Conservation (phyloP, 805 yeast species). For the Yarrowia phangngaensis region DNA sequence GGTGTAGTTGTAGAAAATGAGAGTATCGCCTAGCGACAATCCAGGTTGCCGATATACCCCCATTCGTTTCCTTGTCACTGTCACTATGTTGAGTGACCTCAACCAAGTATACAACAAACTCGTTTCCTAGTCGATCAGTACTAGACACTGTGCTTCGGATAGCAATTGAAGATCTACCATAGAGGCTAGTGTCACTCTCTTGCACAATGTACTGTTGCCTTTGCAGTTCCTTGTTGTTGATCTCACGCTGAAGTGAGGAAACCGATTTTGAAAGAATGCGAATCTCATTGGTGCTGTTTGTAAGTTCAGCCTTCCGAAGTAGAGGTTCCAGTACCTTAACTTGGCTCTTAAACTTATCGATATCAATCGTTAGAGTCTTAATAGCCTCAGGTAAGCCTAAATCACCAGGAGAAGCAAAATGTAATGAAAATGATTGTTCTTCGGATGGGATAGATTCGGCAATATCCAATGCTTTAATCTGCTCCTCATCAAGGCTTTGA, state of each 20-base stretch:
- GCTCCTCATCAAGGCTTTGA: slow-evolving; percentile 16
- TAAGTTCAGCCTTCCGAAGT: slow-evolving; percentile 75
- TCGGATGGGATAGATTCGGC: slow-evolving; percentile 11
- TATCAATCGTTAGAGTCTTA: slow-evolving; percentile 51
- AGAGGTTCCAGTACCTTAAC: slow-evolving; percentile 61
- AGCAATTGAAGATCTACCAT: slow-evolving; percentile 42
- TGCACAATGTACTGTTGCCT: slow-evolving; percentile 79
- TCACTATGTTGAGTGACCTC: slow-evolving; percentile 60
- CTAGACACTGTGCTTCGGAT: slow-evolving; percentile 51
- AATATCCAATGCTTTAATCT: slow-evolving; percentile 18
- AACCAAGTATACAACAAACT: slow-evolving; percentile 67
- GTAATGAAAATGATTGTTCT: slow-evolving; percentile 36
- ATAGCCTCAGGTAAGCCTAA: slow-evolving; percentile 65
- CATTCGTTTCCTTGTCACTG: slow-evolving; percentile 28
- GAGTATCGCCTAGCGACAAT: slow-evolving; percentile 84
- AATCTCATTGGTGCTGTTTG: slow-evolving; percentile 68
- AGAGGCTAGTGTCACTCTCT: slow-evolving; percentile 74
- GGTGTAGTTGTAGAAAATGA: slow-evolving; percentile 72
- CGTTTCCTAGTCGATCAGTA: slow-evolving; percentile 52
- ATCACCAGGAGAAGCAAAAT: slow-evolving; percentile 65
- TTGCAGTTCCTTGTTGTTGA: slow-evolving; percentile 67
- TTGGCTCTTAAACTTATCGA: slow-evolving; percentile 59
- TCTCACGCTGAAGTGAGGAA: slow-evolving; percentile 62
- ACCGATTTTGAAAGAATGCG: slow-evolving; percentile 66
- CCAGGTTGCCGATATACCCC: slow-evolving; percentile 71